Percentiles rank a stretch among this genome's conserved stretches.
phyloP scores from a whole-genome alignment of 2,329 filamentous ascomycete species.

The Chalaropsis ovoidea region DNA sequence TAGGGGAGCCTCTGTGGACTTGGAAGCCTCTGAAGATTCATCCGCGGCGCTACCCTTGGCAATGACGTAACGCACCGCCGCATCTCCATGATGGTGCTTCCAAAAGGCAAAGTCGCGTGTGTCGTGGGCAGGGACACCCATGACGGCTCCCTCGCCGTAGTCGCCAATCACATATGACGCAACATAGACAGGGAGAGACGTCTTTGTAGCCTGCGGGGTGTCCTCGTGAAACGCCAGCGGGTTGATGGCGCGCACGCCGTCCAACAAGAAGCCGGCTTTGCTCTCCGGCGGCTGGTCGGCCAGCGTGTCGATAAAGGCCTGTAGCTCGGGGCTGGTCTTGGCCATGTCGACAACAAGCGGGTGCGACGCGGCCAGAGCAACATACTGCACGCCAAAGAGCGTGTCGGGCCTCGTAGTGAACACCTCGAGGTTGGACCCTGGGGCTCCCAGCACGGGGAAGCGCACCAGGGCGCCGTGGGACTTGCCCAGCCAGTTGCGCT shows the following conservation, averaged over 20 bases:
- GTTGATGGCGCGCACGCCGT: constrained; percentile 51
- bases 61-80: constrained; percentile 55
- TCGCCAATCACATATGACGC: constrained; percentile 78
- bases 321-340: constrained; percentile 49
- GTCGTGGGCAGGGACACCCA: constrained; percentile 87
- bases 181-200: constrained; percentile 62
- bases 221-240: constrained; percentile 50
- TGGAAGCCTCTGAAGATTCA: neutral
- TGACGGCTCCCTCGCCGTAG: constrained; percentile 79
- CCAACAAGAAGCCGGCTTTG: constrained; percentile 59
- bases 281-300: constrained; percentile 45
- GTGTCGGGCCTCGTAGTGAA: constrained; percentile 83
- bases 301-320: constrained; percentile 57
- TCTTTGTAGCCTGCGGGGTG: constrained; percentile 42
- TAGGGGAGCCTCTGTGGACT: constrained; percentile 27
- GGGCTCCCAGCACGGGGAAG: constrained; percentile 49
- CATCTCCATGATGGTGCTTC: constrained; percentile 53
- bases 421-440: constrained; percentile 48
- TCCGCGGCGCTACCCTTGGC: constrained; percentile 28
- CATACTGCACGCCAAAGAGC: constrained; percentile 74
- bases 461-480: constrained; percentile 62
- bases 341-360: constrained; percentile 56
- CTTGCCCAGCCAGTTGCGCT: constrained; percentile 79
- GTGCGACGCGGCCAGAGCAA: constrained; percentile 67
- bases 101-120: constrained; percentile 69